These are phyloP conservation scores for Pinus albicaulis DNA, from an alignment of 75 land plant genomes.

Conservation along the genomic window DNA sequence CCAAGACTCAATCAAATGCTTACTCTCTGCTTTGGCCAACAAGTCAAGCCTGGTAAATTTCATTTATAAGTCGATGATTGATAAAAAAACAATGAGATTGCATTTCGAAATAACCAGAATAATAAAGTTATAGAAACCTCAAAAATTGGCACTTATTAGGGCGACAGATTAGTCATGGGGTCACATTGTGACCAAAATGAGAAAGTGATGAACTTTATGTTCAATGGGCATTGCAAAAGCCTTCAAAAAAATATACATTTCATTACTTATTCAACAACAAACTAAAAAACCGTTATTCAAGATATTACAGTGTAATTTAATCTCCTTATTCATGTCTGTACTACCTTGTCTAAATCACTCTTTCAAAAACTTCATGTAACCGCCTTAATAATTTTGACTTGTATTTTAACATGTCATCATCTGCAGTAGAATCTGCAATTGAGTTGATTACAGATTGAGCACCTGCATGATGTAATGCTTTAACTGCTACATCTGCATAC, in stretches of 20 bases:
- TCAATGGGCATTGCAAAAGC: neutral
- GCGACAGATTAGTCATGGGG: neutral
- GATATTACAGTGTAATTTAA: neutral
- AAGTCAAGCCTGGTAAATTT: too few relatives aligned
- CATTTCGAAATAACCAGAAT: too few relatives aligned
- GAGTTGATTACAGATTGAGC: conserved; percentile 31
- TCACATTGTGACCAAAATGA: neutral
- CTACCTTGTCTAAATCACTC: conserved; percentile 4
- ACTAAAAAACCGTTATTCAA: neutral
- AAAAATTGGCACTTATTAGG: neutral
- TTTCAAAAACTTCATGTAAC: conserved; percentile 26
- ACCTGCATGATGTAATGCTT: conserved; percentile 39
- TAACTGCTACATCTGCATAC: conserved; percentile 41
- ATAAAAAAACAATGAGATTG: too few relatives aligned
- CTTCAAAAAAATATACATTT: neutral
- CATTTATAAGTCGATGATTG: too few relatives aligned
- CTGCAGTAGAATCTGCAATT: conserved; percentile 29
- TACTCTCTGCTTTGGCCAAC: too few relatives aligned
- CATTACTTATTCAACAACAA: neutral
- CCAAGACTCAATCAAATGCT: too few relatives aligned
- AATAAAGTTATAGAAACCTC: too few relatives aligned
- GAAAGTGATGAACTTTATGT: neutral
- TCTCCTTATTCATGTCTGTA: conserved; percentile 1
- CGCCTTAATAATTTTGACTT: conserved; percentile 33
- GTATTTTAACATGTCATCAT: conserved; percentile 32